Evolutionary conservation across 306 rosid species (phyloP), one percentile per base, ranked within the genome.

Genomic region (Castanea sativa): DNA sequence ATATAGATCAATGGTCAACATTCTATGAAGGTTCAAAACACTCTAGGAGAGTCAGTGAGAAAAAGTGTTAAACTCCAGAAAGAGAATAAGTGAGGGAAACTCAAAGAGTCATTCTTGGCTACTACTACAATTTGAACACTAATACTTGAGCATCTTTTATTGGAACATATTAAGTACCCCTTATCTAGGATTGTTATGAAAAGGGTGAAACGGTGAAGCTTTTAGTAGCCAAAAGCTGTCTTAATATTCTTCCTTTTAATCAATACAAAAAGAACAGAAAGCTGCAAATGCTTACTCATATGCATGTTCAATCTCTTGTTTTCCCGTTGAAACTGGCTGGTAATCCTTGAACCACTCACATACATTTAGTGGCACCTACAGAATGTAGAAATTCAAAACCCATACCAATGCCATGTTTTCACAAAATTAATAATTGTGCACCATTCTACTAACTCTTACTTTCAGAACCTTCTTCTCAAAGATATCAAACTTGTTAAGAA

Each of bases 301-400:
- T 29, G 98, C 95, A 71, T 92, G 97, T 73, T 94, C 99, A 21
- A 91, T 88, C 86, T 95, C 99, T 81, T 92, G 98, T 57, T 95
- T 95, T 79, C 99, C 98, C 2, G 92, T 87, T 2, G 98, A 90
- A 69, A 91, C 92, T 7, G 97, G 92, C 89, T 95, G 97, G 86
- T 95, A 95, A 78, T 92, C 99, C 86, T 91, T 91, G 85, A 92
- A 95, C 99, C 97, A 95, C 49, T 87, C 97, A 21, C 99, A 95
- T 32, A 81, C 93, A 83, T 80, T 92, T 38, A 95, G 99, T 15
- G 98, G 97, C 70, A 91, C 98, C 98, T 95, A 83, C 87, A 83
- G 27, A 68, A 76, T 76, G 71, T 70, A 82, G 77, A 74, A 79
- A 55, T 78, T 81, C 73, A 89, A 19, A 73, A 76, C 73, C 53